Evolutionary conservation across 352 stramenopile species (phyloP).

Genomic region (Pythium pectinolyticum): DNA sequence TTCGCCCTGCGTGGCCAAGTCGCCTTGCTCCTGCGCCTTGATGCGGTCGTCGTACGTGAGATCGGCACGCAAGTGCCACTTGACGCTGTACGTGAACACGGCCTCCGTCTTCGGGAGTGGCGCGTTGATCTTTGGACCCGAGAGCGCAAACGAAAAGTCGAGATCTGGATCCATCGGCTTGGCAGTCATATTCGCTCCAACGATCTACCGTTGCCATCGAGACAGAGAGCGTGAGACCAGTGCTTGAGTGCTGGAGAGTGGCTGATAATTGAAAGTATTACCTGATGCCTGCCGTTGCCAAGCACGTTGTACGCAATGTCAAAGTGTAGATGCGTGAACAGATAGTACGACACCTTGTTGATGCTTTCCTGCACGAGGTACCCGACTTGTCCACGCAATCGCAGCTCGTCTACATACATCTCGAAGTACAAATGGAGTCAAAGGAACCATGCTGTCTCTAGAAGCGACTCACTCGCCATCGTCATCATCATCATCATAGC

Average conservation of each 20-base stretch:
- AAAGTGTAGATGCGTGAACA: conserved; percentile 97
- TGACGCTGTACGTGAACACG: conserved; percentile 96
- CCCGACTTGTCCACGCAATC: conserved; percentile 95
- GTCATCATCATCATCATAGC: too few relatives aligned
- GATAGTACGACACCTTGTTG: conserved; percentile 81
- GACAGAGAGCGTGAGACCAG: too few relatives aligned
- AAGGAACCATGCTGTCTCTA: conserved; percentile 13
- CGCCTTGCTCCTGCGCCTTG: conserved; percentile 57
- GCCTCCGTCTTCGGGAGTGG: conserved; percentile 45
- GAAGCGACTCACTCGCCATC: not conserved
- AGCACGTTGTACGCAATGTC: conserved; percentile 91
- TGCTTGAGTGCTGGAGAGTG: too few relatives aligned
- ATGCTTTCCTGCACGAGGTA: conserved; percentile 79
- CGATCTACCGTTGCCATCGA: too few relatives aligned
- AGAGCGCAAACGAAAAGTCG: conserved; percentile 62
- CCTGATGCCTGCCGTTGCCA: conserved; percentile 78
- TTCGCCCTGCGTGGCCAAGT: conserved; percentile 35
- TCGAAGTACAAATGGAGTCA: conserved; percentile 82
- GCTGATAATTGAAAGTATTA: conserved; percentile 26
- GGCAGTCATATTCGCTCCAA: conserved; percentile 71
- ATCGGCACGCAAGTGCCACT: conserved; percentile 90
- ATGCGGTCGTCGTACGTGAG: conserved; percentile 91
- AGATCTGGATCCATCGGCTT: conserved; percentile 54
- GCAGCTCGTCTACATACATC: conserved; percentile 98
- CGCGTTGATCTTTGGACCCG: conserved; percentile 41